A percentile compares a stretch with the other conserved stretches of the same genome.
phyloP scores from a whole-genome alignment of 805 yeast genomes.

The Saccharomyces jurei region DNA sequence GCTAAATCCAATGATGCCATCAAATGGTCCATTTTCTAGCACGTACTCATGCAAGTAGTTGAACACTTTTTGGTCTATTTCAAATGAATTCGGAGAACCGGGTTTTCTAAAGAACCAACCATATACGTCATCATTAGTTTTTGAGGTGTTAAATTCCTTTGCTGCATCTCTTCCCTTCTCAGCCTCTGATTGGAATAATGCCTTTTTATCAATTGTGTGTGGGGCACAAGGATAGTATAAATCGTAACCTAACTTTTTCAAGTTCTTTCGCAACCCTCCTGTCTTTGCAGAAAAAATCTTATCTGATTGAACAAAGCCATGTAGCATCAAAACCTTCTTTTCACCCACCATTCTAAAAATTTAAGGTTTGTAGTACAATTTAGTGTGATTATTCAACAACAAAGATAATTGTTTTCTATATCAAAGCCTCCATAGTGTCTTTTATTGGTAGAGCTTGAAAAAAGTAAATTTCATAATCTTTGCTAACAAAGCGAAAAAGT shows the following conservation, averaged over 20 bases:
- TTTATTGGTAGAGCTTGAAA: neutral
- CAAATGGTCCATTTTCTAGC: constrained; percentile 60
- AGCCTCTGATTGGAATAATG: constrained; percentile 1
- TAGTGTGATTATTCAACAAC: neutral
- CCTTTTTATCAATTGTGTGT: constrained; percentile 8
- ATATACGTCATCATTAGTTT: constrained; percentile 19
- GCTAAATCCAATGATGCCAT: constrained; percentile 81
- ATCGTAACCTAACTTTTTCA: constrained; percentile 53
- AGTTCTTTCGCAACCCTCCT: constrained; percentile 72
- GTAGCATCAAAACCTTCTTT: constrained; percentile 64
- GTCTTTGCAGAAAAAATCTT: constrained; percentile 73
- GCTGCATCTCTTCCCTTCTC: constrained; percentile 40
- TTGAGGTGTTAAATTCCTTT: constrained; percentile 29
- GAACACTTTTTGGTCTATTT: constrained; percentile 31
- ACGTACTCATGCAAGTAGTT: constrained; percentile 38
- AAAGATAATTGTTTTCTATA: neutral
- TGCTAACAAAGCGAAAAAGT: neutral
- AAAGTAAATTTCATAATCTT: neutral
- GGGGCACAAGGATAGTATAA: constrained; percentile 74
- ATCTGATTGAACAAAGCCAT: constrained; percentile 85
- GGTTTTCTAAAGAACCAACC: constrained; percentile 62
- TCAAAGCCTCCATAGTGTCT: neutral
- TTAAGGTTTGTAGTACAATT: neutral
- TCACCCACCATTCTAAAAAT: neutral
- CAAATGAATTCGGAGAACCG: constrained; percentile 30